These are phyloP conservation scores for Rhizoclosmatium globosum DNA, from an alignment of 192 early-diverging fungal species.

Conservation along the genomic window DNA sequence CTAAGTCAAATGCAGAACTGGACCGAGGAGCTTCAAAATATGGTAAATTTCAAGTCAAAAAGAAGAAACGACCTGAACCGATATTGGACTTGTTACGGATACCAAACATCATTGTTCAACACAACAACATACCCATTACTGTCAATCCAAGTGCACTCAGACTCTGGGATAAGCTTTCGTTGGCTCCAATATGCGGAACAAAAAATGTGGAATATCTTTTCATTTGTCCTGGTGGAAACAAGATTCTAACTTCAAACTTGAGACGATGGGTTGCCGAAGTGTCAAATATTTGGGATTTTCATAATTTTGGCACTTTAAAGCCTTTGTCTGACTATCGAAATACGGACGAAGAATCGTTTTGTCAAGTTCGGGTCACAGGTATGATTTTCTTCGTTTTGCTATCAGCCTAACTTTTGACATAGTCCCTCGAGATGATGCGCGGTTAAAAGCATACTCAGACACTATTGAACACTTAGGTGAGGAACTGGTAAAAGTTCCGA, in stretches of 20 bases:
- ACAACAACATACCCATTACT: slow-evolving; percentile 17
- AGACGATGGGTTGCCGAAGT: slow-evolving; percentile 22
- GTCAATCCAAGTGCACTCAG: slow-evolving; percentile 12
- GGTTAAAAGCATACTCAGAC: slow-evolving; percentile 10
- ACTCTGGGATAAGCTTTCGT: slow-evolving; percentile 26
- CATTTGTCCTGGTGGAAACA: slow-evolving; percentile 1
- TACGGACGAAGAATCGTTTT: slow-evolving; percentile 8
- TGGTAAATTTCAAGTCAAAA: slow-evolving; percentile 29
- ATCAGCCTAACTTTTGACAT: background rate
- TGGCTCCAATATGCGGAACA: slow-evolving; percentile 17
- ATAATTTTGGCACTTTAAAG: slow-evolving; percentile 11
- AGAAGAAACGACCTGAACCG: slow-evolving; percentile 32
- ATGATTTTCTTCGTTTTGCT: background rate
- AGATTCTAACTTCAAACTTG: background rate
- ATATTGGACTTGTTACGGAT: slow-evolving; percentile 13
- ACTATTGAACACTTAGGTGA: background rate
- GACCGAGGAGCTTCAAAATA: slow-evolving; percentile 19
- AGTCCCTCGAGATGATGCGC: slow-evolving; percentile 6
- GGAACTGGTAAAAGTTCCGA: background rate
- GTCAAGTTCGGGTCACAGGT: background rate
- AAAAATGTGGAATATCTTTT: slow-evolving; percentile 26
- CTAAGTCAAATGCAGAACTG: background rate
- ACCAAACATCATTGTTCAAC: slow-evolving; percentile 10
- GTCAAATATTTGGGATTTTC: slow-evolving; percentile 32
- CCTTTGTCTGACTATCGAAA: slow-evolving; percentile 6